Evolutionary conservation across 768 basidiomycete species (phyloP).

Genomic region (Rubroboletus pulcherrimus): DNA sequence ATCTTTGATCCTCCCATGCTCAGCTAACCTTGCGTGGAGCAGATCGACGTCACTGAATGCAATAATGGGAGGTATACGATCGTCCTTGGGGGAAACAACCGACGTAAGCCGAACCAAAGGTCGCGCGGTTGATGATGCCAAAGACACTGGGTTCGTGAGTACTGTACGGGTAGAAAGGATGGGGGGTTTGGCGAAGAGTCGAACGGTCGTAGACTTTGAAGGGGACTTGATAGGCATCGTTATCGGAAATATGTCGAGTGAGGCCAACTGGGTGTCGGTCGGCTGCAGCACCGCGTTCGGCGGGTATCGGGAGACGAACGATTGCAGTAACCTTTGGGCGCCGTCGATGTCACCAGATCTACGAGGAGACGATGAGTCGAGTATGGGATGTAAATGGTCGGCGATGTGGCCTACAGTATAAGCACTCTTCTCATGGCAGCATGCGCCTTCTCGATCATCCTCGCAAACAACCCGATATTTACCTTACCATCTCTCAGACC

Average conservation of each 20-base stretch:
- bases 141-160: conserved; percentile 33
- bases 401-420: conserved; percentile 48
- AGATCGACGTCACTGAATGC: conserved; percentile 75
- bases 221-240: neutral
- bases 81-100: conserved; percentile 59
- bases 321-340: conserved; percentile 53
- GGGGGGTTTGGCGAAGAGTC: conserved; percentile 37
- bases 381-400: neutral
- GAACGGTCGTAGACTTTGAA: conserved; percentile 5
- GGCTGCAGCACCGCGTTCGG: conserved; percentile 46
- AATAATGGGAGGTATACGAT: conserved; percentile 74
- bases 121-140: conserved; percentile 34
- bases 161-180: conserved; percentile 58
- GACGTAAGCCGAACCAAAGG: conserved; percentile 73
- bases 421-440: conserved; percentile 63
- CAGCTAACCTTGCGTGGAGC: conserved; percentile 72
- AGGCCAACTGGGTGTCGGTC: conserved; percentile 3
- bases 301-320: conserved; percentile 65
- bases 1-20: conserved; percentile 37
- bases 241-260: neutral
- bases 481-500: conserved; percentile 28
- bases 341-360: conserved; percentile 50
- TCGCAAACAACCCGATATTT: conserved; percentile 27
- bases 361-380: neutral
- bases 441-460: conserved; percentile 68